These are phyloP conservation scores for Dichomitus squalens DNA, from an alignment of 1,284 basidiomycete species.

Conservation along the genomic window DNA sequence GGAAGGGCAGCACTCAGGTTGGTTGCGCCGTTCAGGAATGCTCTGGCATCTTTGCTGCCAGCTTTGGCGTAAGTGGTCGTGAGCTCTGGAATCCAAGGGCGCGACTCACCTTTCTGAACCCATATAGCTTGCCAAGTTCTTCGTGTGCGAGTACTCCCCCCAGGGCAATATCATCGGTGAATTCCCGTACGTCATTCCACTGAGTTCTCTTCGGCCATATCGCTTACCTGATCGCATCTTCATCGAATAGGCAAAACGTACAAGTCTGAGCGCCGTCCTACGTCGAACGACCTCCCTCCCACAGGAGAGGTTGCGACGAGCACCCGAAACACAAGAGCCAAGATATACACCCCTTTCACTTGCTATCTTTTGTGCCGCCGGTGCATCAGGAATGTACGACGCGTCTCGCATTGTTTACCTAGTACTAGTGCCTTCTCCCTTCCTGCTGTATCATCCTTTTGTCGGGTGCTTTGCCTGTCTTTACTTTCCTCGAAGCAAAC, in stretches of 20 bases:
- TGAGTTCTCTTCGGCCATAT: background rate
- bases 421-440: slow-evolving; percentile 9
- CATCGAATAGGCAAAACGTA: slow-evolving; percentile 35
- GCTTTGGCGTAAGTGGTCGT: slow-evolving; percentile 50
- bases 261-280: slow-evolving; percentile 26
- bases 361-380: slow-evolving; percentile 21
- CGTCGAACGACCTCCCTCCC: background rate
- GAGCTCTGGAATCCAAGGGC: background rate
- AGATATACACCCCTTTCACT: slow-evolving; percentile 3
- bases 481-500: background rate
- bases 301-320: background rate
- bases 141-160: slow-evolving; percentile 68
- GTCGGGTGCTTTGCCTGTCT: slow-evolving; percentile 7
- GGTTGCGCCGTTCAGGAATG: slow-evolving; percentile 62
- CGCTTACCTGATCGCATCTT: background rate
- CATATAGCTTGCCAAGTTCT: slow-evolving; percentile 50
- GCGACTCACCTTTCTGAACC: background rate
- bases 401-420: slow-evolving; percentile 3
- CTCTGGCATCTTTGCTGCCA: slow-evolving; percentile 51
- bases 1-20: slow-evolving; percentile 64
- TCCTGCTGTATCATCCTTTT: slow-evolving; percentile 23
- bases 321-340: background rate
- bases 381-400: slow-evolving; percentile 29
- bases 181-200: slow-evolving; percentile 52
- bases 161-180: slow-evolving; percentile 65